Base-by-base conservation (phyloP, 805 yeast species). In the Cyberlindnera saturnus region DNA sequence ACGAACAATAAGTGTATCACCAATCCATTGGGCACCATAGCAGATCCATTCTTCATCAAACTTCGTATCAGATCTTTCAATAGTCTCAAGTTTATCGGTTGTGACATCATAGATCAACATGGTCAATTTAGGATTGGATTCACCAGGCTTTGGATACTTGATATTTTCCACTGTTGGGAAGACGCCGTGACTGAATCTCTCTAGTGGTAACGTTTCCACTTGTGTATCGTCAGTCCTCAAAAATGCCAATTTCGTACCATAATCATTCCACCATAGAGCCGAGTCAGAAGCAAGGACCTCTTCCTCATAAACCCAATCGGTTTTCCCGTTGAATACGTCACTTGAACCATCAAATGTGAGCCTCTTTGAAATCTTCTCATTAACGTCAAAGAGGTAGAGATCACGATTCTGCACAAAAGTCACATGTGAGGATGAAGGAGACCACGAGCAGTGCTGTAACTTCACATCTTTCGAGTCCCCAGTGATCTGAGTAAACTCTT, bases 241-340 rank as follows among this genome's bases (percentile, higher is more conserved):
- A 52, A 67, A 86, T 0, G 81, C 65, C 38, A 84, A 48, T 42
- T 65, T 66, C 2, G 75, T 59, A 49, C 81, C 85, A 48, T 79
- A 77, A 1, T 83, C 81, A 14, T 81, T 66, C 89, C 91, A 85
- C 85, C 88, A 84, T 11, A 84, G 64, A 0, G 84, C 78, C 31
- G 59, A 62, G 48, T 82, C 90, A 14, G 64, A 53, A 0, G 71
- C 72, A 11, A 80, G 62, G 1, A 86, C 86, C 54, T 86, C 95
- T 56, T 86, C 95, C 59, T 86, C 95, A 59, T 85, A 85, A 2
- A 85, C 81, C 93, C 95, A 86, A 55, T 85, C 93, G 0, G 90
- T 80, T 48, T 71, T 81, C 6, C 87, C 95, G 51, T 85, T 81
- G 47, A 73, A 70, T 4, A 83, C 64, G 15, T 70, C 62, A 0